A percentile compares a stretch with the other conserved stretches of the same genome.
These are phyloP conservation scores for Colletotrichum zoysiae DNA, from an alignment of 2,329 filamentous ascomycete species.

Conservation along the genomic window DNA sequence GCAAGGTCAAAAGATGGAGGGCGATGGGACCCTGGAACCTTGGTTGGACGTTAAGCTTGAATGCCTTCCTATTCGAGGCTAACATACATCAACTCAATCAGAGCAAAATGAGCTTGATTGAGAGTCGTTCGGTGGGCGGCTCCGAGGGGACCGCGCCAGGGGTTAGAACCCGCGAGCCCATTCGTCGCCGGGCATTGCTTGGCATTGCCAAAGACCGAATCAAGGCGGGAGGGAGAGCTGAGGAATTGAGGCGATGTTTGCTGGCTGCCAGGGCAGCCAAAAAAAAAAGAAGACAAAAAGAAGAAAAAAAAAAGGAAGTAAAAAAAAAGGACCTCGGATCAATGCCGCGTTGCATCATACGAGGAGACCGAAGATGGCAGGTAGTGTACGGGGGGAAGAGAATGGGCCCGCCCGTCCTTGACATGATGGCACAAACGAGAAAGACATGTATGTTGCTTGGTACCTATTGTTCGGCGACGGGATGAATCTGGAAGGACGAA, in stretches of 20 bases:
- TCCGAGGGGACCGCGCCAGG: not conserved
- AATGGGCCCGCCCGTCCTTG: not conserved
- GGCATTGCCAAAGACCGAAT: slow-evolving; percentile 12
- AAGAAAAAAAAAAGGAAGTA: no score
- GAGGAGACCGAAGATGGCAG: not conserved
- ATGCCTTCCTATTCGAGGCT: slow-evolving; percentile 30
- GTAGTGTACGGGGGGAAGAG: not conserved
- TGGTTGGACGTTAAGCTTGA: not conserved
- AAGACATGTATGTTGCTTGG: no score
- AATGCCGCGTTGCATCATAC: not conserved
- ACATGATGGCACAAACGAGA: no score
- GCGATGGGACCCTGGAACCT: not conserved
- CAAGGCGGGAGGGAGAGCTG: not conserved
- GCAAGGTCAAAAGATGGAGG: not conserved
- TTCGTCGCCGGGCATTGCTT: slow-evolving; percentile 11
- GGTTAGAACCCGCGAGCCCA: not conserved
- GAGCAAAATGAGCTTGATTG: not conserved
- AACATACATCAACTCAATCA: slow-evolving; percentile 7
- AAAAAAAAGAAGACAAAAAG: no score
- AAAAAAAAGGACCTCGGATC: not conserved
- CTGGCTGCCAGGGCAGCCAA: not conserved
- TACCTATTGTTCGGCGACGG: slow-evolving; percentile 10
- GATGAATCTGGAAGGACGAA: slow-evolving; percentile 24
- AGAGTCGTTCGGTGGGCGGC: not conserved
- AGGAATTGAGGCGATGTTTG: slow-evolving; percentile 5